A percentile compares a stretch with the other conserved stretches of the same genome.
Evolutionary conservation across 805 yeast genomes (phyloP).

Genomic region (Lachancea thermotolerans): DNA sequence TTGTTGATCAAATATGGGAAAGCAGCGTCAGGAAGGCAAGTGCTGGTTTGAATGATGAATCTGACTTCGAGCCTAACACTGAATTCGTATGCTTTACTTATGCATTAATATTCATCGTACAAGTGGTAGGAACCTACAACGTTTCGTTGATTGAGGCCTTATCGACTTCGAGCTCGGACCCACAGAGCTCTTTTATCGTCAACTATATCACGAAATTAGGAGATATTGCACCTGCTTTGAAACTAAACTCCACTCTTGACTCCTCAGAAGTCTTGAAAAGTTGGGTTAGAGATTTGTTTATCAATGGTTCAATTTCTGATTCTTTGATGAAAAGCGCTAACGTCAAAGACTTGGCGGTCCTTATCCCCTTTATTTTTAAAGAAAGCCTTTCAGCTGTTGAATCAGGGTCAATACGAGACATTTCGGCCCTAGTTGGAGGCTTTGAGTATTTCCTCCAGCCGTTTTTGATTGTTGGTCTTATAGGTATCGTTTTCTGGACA

Average conservation of each 20-base stretch:
- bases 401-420: slow-evolving; percentile 43
- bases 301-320: slow-evolving; percentile 80
- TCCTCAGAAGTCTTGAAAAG: slow-evolving; percentile 40
- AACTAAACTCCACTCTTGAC: slow-evolving; percentile 24
- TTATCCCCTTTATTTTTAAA: slow-evolving; percentile 68
- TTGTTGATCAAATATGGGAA: slow-evolving; percentile 42
- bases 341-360: slow-evolving; percentile 56
- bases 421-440: slow-evolving; percentile 63
- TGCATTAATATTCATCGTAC: slow-evolving; percentile 41
- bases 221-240: slow-evolving; percentile 19
- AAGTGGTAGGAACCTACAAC: slow-evolving; percentile 36
- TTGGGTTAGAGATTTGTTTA: slow-evolving; percentile 79
- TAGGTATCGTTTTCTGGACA: slow-evolving; percentile 48
- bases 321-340: slow-evolving; percentile 63
- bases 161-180: slow-evolving; percentile 5
- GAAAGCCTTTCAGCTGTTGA: slow-evolving; percentile 62
- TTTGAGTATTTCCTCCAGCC: slow-evolving; percentile 83
- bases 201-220: slow-evolving; percentile 23
- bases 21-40: slow-evolving; percentile 16
- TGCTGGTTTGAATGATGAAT: slow-evolving; percentile 36
- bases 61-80: slow-evolving; percentile 58
- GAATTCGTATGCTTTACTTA: slow-evolving; percentile 63
- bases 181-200: slow-evolving; percentile 19
- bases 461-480: slow-evolving; percentile 52
- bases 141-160: slow-evolving; percentile 27